Percentiles rank a stretch among this genome's conserved stretches.
phyloP scores from a whole-genome alignment of 2,329 filamentous ascomycete genomes.

The Tolypocladium ophioglossoides region DNA sequence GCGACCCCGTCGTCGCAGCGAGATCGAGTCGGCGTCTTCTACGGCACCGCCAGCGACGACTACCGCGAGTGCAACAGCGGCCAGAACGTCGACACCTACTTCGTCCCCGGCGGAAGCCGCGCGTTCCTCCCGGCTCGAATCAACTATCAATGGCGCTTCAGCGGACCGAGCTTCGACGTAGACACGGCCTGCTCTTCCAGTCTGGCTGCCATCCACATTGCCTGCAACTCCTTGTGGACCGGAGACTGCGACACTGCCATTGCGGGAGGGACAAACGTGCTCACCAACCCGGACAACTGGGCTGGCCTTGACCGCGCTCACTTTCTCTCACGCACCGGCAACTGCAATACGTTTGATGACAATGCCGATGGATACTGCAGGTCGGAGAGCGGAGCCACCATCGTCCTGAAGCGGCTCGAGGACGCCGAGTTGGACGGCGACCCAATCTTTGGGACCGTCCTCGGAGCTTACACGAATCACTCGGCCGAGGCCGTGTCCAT shows the following conservation, averaged over 20 bases:
- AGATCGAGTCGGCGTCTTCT: slow-evolving; percentile 58
- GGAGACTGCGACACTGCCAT: slow-evolving; percentile 73
- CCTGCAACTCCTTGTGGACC: slow-evolving; percentile 57
- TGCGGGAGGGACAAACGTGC: slow-evolving; percentile 52
- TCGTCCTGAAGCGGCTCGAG: slow-evolving; percentile 69
- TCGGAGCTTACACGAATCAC: slow-evolving; percentile 69
- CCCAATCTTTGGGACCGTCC: slow-evolving; percentile 64
- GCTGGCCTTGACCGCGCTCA: slow-evolving; percentile 65
- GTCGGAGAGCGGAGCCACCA: slow-evolving; percentile 62
- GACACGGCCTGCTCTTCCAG: slow-evolving; percentile 75
- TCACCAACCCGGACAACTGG: slow-evolving; percentile 29
- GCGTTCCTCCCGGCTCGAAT: slow-evolving; percentile 46
- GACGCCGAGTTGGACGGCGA: slow-evolving; percentile 71
- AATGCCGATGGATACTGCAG: slow-evolving; percentile 75
- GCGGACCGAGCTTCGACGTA: slow-evolving; percentile 59
- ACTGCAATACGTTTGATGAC: slow-evolving; percentile 75
- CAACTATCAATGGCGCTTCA: slow-evolving; percentile 72
- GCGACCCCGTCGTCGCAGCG: slow-evolving; percentile 53
- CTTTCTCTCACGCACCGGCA: slow-evolving; percentile 51
- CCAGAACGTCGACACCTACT: slow-evolving; percentile 55
- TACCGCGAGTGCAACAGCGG: slow-evolving; percentile 66
- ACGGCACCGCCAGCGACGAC: slow-evolving; percentile 66
- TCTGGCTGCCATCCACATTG: slow-evolving; percentile 58
- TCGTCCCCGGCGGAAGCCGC: slow-evolving; percentile 29
- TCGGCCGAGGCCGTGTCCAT: slow-evolving; percentile 74